Base-by-base conservation (phyloP, 805 yeast species). In the Ogataea glucozyma region DNA sequence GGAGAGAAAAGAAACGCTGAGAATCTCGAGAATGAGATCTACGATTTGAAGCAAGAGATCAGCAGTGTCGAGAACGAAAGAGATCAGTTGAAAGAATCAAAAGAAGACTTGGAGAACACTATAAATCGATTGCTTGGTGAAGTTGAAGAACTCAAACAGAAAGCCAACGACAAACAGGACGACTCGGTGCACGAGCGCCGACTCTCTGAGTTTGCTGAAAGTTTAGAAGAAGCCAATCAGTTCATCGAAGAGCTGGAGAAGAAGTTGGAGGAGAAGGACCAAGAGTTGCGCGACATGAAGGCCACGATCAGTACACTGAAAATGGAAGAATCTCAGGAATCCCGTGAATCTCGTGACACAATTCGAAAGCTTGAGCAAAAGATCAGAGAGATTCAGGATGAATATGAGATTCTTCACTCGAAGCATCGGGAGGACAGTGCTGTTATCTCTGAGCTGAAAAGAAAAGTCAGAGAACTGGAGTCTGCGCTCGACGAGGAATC, bases 241-340 rank as follows among this genome's bases (percentile, higher is more conserved):
- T 38, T 53, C 12, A 42, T 44, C 23, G 58, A 58, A 31, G 53
- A 57, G 6, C 65, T 66, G 27, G 47, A 40, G 26, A n/a, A 21
- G 12, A 40, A 40, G 23, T 56, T 61, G 14, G 62, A 58, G 12
- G 39, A 43, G 4, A 43, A 50, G n/a, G 50, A 47, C 9, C 48
- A 43, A 26, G 45, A 48, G 35, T 38, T 35, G 11, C 20, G 26
- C 55, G 51, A 43, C 11, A 40, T 46, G 24, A 34, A 29, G 29
- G 32, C 43, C 11, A 33, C 33, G 12, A 20, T 62, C 13, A 53
- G 54, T 9, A 61, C 64, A n/a, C 43, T 65, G 17, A 45, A 56
- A 13, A 61, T 61, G 11, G 58, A 58, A 26, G 51, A 66, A 9
- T 46, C 17, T 11, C 32, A 23, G 26, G 41, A 40, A 4, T 31